Evolutionary conservation across 2,329 filamentous ascomycete species (phyloP).

Genomic region (Amphichorda felina): DNA sequence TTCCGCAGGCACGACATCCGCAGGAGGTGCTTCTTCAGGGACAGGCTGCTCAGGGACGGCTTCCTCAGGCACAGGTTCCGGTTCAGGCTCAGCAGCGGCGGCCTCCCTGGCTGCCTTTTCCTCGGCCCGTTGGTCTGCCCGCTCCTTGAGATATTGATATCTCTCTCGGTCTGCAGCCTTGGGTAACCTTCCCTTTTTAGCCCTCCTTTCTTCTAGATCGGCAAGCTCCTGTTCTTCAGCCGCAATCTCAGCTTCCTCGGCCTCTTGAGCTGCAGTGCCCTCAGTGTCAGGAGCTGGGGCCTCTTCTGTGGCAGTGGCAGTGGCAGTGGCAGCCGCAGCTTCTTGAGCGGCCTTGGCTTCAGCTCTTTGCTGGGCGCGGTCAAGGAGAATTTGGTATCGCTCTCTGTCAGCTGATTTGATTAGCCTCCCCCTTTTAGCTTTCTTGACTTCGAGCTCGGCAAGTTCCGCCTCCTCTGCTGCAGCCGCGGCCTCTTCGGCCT

Average conservation of each 20-base stretch:
- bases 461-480: conserved; percentile 15
- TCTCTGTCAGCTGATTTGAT: conserved; percentile 7
- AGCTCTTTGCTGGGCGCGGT: conserved; percentile 13
- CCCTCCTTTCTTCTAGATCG: conserved; percentile 1
- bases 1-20: conserved; percentile 14
- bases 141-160: conserved; percentile 10
- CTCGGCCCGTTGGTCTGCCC: conserved; percentile 7
- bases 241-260: background rate
- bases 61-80: conserved; percentile 22
- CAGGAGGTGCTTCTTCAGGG: conserved; percentile 17
- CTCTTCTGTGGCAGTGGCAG: conserved; percentile 1
- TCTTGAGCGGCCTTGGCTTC: conserved; percentile 14
- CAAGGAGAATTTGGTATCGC: conserved; percentile 13
- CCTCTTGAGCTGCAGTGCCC: background rate
- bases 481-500: conserved; percentile 17
- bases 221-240: conserved; percentile 1
- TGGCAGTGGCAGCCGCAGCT: conserved; percentile 6
- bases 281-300: conserved; percentile 1
- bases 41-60: conserved; percentile 9
- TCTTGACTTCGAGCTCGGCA: conserved; percentile 10
- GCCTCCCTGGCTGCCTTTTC: conserved; percentile 17
- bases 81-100: conserved; percentile 16
- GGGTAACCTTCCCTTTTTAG: background rate
- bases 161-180: conserved; percentile 11
- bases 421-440: conserved; percentile 23